Percentiles rank a stretch among this genome's conserved stretches.
Evolutionary conservation across 352 stramenopile genomes (phyloP).

Genomic region (Phytophthora vignae): DNA sequence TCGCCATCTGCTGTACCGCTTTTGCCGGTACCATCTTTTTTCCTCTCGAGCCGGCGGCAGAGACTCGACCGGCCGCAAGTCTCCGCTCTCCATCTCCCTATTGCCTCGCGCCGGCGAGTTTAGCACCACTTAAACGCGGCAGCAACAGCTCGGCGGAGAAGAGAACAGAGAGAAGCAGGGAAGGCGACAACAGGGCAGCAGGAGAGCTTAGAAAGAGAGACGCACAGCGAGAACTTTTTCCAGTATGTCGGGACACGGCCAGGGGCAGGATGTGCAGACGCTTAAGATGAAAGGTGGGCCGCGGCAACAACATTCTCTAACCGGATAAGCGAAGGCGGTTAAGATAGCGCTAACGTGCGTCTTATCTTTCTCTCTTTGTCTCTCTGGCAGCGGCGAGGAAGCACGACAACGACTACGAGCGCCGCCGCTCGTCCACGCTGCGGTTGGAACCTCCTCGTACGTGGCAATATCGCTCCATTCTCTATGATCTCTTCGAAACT

Average conservation of each 20-base stretch:
- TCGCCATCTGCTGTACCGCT: background rate
- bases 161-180: background rate
- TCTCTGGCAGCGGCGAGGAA: slow-evolving; percentile 53
- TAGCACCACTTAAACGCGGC: slow-evolving; percentile 10
- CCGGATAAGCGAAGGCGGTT: background rate
- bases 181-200: background rate
- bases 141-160: slow-evolving; percentile 1
- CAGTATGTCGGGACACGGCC: slow-evolving; percentile 42
- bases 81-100: slow-evolving; percentile 19
- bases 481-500: background rate
- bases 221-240: background rate
- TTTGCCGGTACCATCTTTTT: slow-evolving; percentile 19
- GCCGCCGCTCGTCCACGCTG: slow-evolving; percentile 64
- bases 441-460: slow-evolving; percentile 66
- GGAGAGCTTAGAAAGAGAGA: background rate
- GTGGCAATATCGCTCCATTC: slow-evolving; percentile 20
- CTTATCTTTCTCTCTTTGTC: background rate
- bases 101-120: slow-evolving; percentile 9
- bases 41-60: slow-evolving; percentile 28
- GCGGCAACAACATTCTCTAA: background rate
- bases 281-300: slow-evolving; percentile 63
- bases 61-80: slow-evolving; percentile 23
- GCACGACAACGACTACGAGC: slow-evolving; percentile 70
- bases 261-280: slow-evolving; percentile 49
- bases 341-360: slow-evolving; percentile 23